Percentiles rank a stretch among this genome's conserved stretches.
Evolutionary conservation across 2,329 filamentous ascomycete species (phyloP).

Genomic region (Colletotrichum euphorbiae): DNA sequence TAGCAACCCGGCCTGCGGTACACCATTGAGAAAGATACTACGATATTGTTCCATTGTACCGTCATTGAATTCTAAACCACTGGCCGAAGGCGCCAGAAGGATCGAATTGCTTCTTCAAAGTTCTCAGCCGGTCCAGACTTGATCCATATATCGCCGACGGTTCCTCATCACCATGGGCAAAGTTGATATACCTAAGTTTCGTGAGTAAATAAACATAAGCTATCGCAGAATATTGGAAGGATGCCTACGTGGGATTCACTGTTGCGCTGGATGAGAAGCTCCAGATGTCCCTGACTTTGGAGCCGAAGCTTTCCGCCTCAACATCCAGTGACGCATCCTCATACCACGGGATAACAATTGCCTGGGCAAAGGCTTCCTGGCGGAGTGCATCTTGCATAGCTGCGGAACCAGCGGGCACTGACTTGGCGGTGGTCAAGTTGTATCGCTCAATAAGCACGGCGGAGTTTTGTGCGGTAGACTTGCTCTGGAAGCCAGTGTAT

Average conservation of each 20-base stretch:
- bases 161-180: constrained; percentile 49
- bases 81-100: constrained; percentile 45
- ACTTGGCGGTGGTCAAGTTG: constrained; percentile 47
- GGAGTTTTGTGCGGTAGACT: constrained; percentile 47
- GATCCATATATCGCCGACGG: constrained; percentile 43
- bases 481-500: constrained; percentile 50
- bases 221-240: accelerated
- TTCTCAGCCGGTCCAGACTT: constrained; percentile 44
- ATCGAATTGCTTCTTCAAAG: constrained; percentile 46
- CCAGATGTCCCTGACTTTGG: constrained; percentile 46
- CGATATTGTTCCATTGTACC: neutral
- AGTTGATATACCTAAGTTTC: constrained; percentile 45
- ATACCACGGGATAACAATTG: constrained; percentile 55
- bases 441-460: constrained; percentile 52
- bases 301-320: constrained; percentile 50
- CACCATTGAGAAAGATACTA: no score
- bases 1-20: no score
- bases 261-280: constrained; percentile 40
- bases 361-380: constrained; percentile 48
- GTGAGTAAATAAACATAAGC: accelerated
- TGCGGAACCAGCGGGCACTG: constrained; percentile 35
- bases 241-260: constrained; percentile 39
- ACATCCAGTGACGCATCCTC: constrained; percentile 49
- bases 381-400: constrained; percentile 49
- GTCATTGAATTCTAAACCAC: constrained; percentile 43